These are phyloP conservation scores for Termitomyces sp. DNA, from an alignment of 1,284 basidiomycete genomes.

Conservation along the genomic window DNA sequence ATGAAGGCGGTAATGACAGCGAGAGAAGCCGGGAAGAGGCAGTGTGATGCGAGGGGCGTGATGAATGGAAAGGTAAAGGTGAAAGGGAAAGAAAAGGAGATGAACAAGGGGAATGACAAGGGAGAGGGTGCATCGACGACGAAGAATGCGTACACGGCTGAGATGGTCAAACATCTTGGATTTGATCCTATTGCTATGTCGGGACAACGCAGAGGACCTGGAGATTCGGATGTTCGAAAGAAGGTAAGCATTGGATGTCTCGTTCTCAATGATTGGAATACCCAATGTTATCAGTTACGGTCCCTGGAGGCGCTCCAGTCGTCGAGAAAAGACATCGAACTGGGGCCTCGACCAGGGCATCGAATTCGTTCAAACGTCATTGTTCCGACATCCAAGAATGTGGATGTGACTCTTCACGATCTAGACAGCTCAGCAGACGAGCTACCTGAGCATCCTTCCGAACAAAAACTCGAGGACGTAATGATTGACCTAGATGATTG, in stretches of 20 bases:
- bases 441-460: background rate
- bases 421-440: conserved; percentile 3
- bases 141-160: conserved; percentile 56
- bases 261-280: background rate
- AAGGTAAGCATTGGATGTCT: conserved; percentile 40
- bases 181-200: conserved; percentile 65
- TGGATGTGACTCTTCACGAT: background rate
- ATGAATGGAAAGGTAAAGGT: conserved; percentile 19
- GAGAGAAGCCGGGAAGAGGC: conserved; percentile 34
- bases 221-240: conserved; percentile 39
- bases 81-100: conserved; percentile 23
- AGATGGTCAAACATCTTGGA: conserved; percentile 61
- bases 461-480: background rate
- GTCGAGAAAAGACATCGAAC: conserved; percentile 43
- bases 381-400: background rate
- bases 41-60: conserved; percentile 16
- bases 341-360: conserved; percentile 52
- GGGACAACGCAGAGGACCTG: conserved; percentile 37
- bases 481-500: conserved; percentile 18
- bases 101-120: conserved; percentile 19
- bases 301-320: conserved; percentile 44
- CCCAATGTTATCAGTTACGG: conserved; percentile 38
- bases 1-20: conserved; percentile 57
- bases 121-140: conserved; percentile 10
- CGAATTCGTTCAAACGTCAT: conserved; percentile 48